Base-by-base conservation (phyloP, 2,329 filamentous ascomycete species). In the Epichloe aotearoae region DNA sequence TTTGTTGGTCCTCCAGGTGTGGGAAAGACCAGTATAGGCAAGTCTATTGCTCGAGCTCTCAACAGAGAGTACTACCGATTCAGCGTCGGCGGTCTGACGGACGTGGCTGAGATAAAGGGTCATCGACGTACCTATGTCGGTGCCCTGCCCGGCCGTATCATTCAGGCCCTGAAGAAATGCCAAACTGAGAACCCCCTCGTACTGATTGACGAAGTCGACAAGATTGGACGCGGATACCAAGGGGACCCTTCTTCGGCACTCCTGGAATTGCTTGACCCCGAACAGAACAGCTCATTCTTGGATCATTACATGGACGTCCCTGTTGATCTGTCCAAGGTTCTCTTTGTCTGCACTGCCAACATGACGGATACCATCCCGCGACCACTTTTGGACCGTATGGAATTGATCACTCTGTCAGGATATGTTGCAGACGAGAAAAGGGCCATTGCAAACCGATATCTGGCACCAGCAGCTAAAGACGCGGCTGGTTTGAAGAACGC, bases 291-390 rank as follows among this genome's bases (percentile, higher is more conserved):
- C 64, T 96, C 90, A 23, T 98, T 98, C 78, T 69, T 98, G 56
- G 93, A 98, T 60, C 93, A 98, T 67, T 98, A 98, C 71, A 88
- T 98, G 79, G 93, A 98, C 66, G 89, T 98, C 1, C 93, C 93
- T 0, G 91, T 98, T 5, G 93, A 98, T 64, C 75, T 98, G 47
- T 96, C 90, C 47, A 97, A 97, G 71, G 93, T 98, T 2, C 77
- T 98, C 20, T 98, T 98, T 64, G 93, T 98, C 41, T 98, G 93
- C 75, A 98, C 93, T 14, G 93, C 93, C 53, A 98, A 98, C 67
- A 94, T 97, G 84, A 95, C 90, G 0, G 93, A 98, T 62, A 98
- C 93, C 0, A 98, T 98, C 54, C 93, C 93, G 15, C 81, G 90
- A 41, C 94, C 93, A 3, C 76, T 98, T 0, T 77, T 97, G 15